Evolutionary conservation across 768 basidiomycete genomes (phyloP), one percentile per base, ranked within the genome.

Genomic region (Boletus insuetus): DNA sequence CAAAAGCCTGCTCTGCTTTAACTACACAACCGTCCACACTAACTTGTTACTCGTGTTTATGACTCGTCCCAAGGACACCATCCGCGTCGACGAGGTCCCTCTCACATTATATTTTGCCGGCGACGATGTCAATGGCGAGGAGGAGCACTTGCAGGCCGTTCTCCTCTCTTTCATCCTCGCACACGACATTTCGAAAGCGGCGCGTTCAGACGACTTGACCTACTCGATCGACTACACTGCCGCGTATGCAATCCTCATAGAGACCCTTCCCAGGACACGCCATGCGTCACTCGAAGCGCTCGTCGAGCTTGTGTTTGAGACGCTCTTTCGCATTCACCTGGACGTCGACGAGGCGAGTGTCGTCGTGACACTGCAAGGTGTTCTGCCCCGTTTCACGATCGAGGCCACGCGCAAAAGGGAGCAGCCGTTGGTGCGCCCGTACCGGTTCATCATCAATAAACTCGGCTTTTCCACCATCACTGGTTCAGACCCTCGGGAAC

Each of bases 401-500:
- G 72, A 77, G 46, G 72, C 77, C 26, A 64, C 65, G 13, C 68
- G 72, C 38, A 64, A 55, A 11, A 58, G 66, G 48, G 54, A 57
- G 16, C 65, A 51, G 38, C 46, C 9, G 32, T 47, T 19, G 24
- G 62, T 49, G 19, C 67, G 20, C 46, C 71, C 34, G 44, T 57
- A 12, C 67, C 68, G 54, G 51, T 68, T 53, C 46, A 26, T 12
- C 22, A 54, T 79, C 35, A 59, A 70, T 13, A 75, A 76, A 45
- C 69, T 94, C 10, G 64, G 71, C 7, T 80, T 83, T 37, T 71
- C 74, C 9, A 74, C 79, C 14, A 78, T 91, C 48, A 74, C 94
- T 22, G 91, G 92, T 3, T 72, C 93, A 37, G 82, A 89, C 59
- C 74, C 79, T 6, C 79, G 77, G 55, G 92, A 94, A 68, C 77